Evolutionary conservation across 2,329 filamentous ascomycete genomes (phyloP).

Genomic region (Colletotrichum aenigma): DNA sequence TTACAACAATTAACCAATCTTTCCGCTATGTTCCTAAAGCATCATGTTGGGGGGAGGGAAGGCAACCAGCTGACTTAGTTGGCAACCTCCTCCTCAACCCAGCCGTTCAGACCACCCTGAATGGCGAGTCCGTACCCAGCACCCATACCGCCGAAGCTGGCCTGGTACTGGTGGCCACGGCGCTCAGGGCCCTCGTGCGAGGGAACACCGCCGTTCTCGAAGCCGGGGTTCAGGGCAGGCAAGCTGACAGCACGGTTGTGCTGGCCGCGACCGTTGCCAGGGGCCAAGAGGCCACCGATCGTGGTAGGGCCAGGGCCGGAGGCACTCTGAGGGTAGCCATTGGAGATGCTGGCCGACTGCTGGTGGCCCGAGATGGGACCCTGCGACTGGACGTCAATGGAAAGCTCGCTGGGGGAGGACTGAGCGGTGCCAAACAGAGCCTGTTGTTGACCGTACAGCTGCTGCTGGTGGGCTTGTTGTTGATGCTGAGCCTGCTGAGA

Average conservation of each 20-base stretch:
- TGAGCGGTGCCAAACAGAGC: conserved; percentile 79
- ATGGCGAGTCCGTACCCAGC: conserved; percentile 66
- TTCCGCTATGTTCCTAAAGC: conserved; percentile 27
- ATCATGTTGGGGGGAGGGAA: background rate
- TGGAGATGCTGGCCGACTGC: conserved; percentile 69
- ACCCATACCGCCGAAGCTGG: conserved; percentile 65
- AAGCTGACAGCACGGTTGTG: conserved; percentile 88
- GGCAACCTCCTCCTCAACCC: conserved; percentile 70
- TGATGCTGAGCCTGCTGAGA: conserved; percentile 75
- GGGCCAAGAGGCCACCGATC: conserved; percentile 78
- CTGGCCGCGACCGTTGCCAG: conserved; percentile 64
- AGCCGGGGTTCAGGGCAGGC: conserved; percentile 70
- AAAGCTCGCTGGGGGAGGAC: conserved; percentile 60
- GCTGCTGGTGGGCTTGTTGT: conserved; percentile 75
- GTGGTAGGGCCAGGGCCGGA: conserved; percentile 66
- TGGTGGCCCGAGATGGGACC: conserved; percentile 67
- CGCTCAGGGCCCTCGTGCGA: conserved; percentile 56
- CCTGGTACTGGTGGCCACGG: conserved; percentile 70
- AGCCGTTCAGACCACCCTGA: conserved; percentile 68
- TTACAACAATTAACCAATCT: conserved; percentile 48
- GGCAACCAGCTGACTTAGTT: conserved; percentile 44
- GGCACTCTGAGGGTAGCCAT: conserved; percentile 61
- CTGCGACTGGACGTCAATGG: conserved; percentile 64
- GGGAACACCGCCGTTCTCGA: conserved; percentile 60
- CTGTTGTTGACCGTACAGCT: conserved; percentile 76